phyloP scores from a whole-genome alignment of 805 yeast genomes.

The Tetrapisispora arboricola region DNA sequence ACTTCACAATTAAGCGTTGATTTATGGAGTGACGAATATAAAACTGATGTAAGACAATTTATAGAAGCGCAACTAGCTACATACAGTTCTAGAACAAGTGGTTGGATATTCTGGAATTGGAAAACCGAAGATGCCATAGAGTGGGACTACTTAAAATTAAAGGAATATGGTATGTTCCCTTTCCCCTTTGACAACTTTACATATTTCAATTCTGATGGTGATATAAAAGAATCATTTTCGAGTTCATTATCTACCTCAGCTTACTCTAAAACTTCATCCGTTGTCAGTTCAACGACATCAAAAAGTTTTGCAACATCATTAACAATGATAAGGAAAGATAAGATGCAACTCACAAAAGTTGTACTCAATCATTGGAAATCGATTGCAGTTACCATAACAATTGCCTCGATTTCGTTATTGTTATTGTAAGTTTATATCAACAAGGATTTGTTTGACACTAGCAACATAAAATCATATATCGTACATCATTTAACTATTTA shows the following conservation, averaged over 20 bases:
- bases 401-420: not conserved
- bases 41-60: constrained; percentile 38
- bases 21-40: constrained; percentile 36
- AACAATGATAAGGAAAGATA: not conserved
- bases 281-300: too few species aligned
- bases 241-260: constrained; percentile 12
- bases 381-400: not conserved
- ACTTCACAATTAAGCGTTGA: constrained; percentile 15
- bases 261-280: constrained; percentile 5
- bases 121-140: constrained; percentile 57
- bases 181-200: constrained; percentile 50
- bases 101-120: constrained; percentile 66
- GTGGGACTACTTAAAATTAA: constrained; percentile 52
- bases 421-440: not conserved
- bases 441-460: too few species aligned
- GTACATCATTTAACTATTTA: too few species aligned
- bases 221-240: constrained; percentile 4
- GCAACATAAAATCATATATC: too few species aligned
- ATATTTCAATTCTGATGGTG: constrained; percentile 27
- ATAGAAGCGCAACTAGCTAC: constrained; percentile 54
- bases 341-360: not conserved
- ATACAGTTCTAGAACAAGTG: constrained; percentile 37
- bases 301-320: not conserved
- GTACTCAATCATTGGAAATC: not conserved
- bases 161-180: constrained; percentile 46